phyloP scores from a whole-genome alignment of 208 protist species.

The Wallacemonas rigidus region DNA sequence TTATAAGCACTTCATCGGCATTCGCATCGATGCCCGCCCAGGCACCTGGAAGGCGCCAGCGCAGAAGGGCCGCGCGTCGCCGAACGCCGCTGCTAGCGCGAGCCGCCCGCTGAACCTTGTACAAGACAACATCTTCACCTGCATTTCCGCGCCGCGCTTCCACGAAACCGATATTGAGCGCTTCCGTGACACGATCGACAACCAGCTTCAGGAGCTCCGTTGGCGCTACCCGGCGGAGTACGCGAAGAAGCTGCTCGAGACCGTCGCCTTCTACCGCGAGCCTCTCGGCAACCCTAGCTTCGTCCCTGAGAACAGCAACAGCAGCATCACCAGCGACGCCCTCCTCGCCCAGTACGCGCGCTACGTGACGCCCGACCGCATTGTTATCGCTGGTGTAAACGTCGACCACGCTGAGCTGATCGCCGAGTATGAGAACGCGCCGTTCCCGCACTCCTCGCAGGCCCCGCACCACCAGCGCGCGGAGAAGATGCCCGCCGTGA shows the following conservation, averaged over 20 bases:
- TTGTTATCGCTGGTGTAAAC: conserved; percentile 90
- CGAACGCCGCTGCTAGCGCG: not conserved
- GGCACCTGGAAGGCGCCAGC: conserved; percentile 64
- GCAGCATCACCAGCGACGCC: conserved; percentile 58
- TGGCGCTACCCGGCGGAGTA: conserved; percentile 82
- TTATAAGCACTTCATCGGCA: conserved; percentile 83
- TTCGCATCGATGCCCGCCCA: conserved; percentile 69
- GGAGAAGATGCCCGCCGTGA: conserved; percentile 23
- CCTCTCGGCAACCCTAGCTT: conserved; percentile 86
- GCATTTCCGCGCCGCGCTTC: conserved; percentile 77
- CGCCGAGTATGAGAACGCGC: conserved; percentile 87
- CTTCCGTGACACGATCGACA: conserved; percentile 86
- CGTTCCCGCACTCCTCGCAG: conserved; percentile 62
- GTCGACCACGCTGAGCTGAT: conserved; percentile 83
- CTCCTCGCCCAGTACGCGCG: conserved; percentile 80
- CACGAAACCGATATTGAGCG: conserved; percentile 81
- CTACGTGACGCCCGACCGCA: conserved; percentile 71
- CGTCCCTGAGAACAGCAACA: conserved; percentile 74
- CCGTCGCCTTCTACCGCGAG: conserved; percentile 87
- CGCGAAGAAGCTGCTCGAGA: conserved; percentile 80
- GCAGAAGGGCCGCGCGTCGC: not conserved
- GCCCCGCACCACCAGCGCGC: conserved; percentile 70
- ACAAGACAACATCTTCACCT: conserved; percentile 84
- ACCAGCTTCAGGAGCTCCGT: conserved; percentile 79
- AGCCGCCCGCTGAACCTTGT: conserved; percentile 52